Evolutionary conservation across 176 grass and related monocot species (phyloP).

Genomic region (Poa annua): DNA sequence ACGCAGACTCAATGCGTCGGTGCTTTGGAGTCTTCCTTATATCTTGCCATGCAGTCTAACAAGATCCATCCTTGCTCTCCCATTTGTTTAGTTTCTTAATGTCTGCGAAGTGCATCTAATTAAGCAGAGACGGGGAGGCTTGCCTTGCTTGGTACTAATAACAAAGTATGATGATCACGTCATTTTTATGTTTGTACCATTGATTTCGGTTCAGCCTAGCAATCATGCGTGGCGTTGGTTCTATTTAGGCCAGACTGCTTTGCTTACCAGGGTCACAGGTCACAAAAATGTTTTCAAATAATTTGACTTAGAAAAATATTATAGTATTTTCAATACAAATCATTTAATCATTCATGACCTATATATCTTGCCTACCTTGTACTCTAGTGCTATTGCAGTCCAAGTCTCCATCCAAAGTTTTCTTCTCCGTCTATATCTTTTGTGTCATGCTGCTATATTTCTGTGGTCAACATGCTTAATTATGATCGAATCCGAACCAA

Average conservation of each 20-base stretch:
- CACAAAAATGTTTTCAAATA: neutral
- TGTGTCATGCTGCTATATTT: conserved; percentile 34
- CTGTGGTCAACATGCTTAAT: conserved; percentile 28
- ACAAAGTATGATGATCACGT: conserved; percentile 30
- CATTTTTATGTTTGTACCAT: conserved; percentile 42
- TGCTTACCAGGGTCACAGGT: neutral
- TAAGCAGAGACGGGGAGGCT: neutral
- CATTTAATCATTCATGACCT: neutral
- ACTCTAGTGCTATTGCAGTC: neutral
- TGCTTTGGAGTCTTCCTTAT: too few species aligned
- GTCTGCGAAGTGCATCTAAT: neutral
- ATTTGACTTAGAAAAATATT: neutral
- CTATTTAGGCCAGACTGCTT: conserved; percentile 7
- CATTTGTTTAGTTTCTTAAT: neutral
- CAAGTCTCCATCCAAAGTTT: conserved; percentile 2
- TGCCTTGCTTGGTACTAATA: neutral
- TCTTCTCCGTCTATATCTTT: neutral
- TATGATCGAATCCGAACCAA: conserved; percentile 22
- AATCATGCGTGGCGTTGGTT: conserved; percentile 27
- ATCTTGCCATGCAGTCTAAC: neutral
- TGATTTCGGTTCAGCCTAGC: conserved; percentile 35
- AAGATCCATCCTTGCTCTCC: neutral
- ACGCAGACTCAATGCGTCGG: too few species aligned
- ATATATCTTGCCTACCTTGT: conserved; percentile 21
- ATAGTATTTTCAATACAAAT: neutral